Conservation (phyloP, 441 rosid species). For the Pelargonium cotyledonis region DNA sequence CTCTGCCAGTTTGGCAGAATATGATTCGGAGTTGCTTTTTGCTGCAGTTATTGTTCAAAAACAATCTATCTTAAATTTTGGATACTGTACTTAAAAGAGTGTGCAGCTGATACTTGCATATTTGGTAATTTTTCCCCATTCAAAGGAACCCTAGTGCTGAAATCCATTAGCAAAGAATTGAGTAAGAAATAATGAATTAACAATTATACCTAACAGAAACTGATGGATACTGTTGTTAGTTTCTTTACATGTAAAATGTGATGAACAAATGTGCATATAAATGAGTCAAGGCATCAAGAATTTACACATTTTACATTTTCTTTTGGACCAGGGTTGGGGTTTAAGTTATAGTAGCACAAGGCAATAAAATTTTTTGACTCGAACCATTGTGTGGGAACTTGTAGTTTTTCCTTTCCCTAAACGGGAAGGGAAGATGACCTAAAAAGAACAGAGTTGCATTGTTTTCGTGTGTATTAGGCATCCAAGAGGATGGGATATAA, state of each 20-base stretch:
- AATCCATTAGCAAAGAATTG: too few species aligned
- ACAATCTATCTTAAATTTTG: background rate
- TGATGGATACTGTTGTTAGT: too few species aligned
- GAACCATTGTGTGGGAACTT: background rate
- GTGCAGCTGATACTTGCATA: too few species aligned
- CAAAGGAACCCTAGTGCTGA: too few species aligned
- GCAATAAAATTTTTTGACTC: background rate
- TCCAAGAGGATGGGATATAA: background rate
- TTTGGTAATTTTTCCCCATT: too few species aligned
- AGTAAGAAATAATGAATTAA: too few species aligned
- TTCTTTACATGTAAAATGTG: background rate
- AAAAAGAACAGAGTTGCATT: background rate
- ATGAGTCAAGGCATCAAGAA: background rate
- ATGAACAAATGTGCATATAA: background rate
- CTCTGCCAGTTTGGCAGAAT: background rate
- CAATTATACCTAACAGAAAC: too few species aligned
- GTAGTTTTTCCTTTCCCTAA: constrained; percentile 2
- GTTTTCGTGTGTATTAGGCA: background rate
- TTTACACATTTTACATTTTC: background rate
- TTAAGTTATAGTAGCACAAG: background rate
- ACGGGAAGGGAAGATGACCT: background rate
- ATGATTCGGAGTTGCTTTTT: background rate
- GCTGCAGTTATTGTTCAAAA: background rate
- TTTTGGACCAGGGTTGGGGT: background rate
- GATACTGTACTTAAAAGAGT: background rate